These are phyloP conservation scores for Coemansia sp. DNA, from an alignment of 192 early-diverging fungal genomes.

Conservation along the genomic window DNA sequence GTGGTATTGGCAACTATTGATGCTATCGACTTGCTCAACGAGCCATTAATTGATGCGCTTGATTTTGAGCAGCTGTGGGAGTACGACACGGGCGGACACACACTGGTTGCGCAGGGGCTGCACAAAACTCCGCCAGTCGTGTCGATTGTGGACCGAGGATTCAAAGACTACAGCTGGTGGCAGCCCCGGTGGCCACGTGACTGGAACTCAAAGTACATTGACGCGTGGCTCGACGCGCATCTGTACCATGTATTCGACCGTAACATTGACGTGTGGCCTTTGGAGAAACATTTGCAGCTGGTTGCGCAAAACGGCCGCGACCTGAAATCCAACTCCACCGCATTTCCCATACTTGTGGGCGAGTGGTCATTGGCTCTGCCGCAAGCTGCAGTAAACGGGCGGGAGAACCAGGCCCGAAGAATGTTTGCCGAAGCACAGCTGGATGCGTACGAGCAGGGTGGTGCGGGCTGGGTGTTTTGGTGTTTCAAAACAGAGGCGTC, in stretches of 20 bases:
- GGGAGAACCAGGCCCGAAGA: conserved; percentile 55
- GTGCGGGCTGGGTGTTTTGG: conserved; percentile 71
- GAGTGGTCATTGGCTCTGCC: conserved; percentile 68
- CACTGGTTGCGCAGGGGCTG: conserved; percentile 26
- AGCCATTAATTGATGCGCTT: conserved; percentile 42
- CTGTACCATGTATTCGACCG: conserved; percentile 55
- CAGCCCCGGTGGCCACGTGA: conserved; percentile 42
- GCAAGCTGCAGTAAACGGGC: conserved; percentile 60
- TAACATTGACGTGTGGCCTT: conserved; percentile 37
- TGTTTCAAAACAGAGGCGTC: conserved; percentile 71
- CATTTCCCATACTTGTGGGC: conserved; percentile 67
- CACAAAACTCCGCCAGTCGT: conserved; percentile 35
- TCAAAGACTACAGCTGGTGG: conserved; percentile 53
- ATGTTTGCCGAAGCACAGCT: conserved; percentile 63
- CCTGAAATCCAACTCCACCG: conserved; percentile 41
- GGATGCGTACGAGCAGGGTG: conserved; percentile 62
- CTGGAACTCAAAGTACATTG: conserved; percentile 46
- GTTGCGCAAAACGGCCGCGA: conserved; percentile 40
- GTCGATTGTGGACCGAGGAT: conserved; percentile 48
- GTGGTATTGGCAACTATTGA: conserved; percentile 37
- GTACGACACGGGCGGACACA: conserved; percentile 46
- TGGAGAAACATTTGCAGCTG: conserved; percentile 39
- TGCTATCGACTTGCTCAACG: conserved; percentile 47
- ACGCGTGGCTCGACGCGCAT: conserved; percentile 51
- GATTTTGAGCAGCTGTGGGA: conserved; percentile 52